Percentiles rank a stretch among this genome's conserved stretches.
These are phyloP conservation scores for Globisporangium yorkense DNA, from an alignment of 352 stramenopile species.

Conservation along the genomic window DNA sequence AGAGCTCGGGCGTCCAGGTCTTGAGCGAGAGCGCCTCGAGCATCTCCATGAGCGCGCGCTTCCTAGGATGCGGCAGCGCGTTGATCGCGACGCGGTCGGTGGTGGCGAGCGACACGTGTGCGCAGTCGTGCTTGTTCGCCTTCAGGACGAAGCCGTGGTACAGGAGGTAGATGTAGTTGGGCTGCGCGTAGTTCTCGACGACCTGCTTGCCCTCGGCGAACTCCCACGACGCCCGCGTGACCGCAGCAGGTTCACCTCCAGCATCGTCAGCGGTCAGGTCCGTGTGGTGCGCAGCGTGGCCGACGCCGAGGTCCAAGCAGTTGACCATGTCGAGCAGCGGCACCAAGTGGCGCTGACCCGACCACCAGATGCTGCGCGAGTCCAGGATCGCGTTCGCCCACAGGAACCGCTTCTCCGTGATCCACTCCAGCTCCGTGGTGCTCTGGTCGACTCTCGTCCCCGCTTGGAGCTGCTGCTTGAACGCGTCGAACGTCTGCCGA, in stretches of 20 bases:
- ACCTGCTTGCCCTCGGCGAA: conserved; percentile 70
- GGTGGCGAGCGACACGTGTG: conserved; percentile 44
- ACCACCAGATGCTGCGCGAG: conserved; percentile 93
- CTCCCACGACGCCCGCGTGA: conserved; percentile 64
- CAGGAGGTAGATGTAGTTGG: conserved; percentile 92
- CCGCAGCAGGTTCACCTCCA: conserved; percentile 25
- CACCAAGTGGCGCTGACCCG: conserved; percentile 83
- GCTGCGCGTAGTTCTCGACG: conserved; percentile 92
- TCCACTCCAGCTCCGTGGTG: conserved; percentile 21
- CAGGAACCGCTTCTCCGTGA: conserved; percentile 54
- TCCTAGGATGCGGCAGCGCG: conserved; percentile 7
- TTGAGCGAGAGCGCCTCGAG: conserved; percentile 19
- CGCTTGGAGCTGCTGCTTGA: conserved; percentile 1
- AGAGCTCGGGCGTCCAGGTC: conserved; percentile 37
- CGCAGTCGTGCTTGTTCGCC: conserved; percentile 81
- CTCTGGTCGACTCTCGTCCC: neutral
- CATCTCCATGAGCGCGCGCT: conserved; percentile 15
- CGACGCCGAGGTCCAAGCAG: conserved; percentile 43
- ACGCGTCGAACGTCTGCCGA: conserved; percentile 5
- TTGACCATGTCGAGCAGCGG: conserved; percentile 95
- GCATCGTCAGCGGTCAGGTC: conserved; percentile 11
- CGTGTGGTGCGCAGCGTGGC: conserved; percentile 53
- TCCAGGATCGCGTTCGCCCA: conserved; percentile 88
- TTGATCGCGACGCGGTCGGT: conserved; percentile 4
- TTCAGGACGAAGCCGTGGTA: conserved; percentile 90